A percentile compares a stretch with the other conserved stretches of the same genome.
Conservation (phyloP, 208 protist genomes). For the Phytomonas sp. region DNA sequence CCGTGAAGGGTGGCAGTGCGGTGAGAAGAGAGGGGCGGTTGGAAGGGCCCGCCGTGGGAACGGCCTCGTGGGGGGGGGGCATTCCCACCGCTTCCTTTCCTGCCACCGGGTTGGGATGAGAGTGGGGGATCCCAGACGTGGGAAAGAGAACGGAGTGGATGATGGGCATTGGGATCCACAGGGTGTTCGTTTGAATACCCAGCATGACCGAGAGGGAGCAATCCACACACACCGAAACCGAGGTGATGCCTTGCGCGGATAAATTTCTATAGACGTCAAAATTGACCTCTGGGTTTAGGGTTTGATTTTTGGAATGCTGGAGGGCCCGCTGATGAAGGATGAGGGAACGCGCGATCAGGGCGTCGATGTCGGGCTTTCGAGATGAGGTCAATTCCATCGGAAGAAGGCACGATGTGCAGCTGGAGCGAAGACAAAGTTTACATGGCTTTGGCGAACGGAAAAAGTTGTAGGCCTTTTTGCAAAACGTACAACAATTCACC, state of each 20-base stretch:
- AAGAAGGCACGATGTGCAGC: conserved; percentile 53
- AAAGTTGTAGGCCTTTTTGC: conserved; percentile 59
- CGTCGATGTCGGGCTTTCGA: conserved; percentile 28
- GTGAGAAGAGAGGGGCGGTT: no score
- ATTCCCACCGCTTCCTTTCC: no score
- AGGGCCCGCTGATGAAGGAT: conserved; percentile 14
- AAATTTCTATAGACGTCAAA: not conserved
- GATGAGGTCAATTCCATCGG: conserved; percentile 31
- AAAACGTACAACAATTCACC: conserved; percentile 35
- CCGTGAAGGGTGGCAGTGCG: no score
- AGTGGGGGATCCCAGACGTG: not conserved
- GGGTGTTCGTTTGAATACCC: conserved; percentile 29
- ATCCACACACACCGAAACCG: conserved; percentile 52
- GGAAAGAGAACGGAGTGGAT: conserved; percentile 32
- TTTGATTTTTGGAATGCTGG: conserved; percentile 11
- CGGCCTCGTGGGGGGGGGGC: no score
- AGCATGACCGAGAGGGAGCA: conserved; percentile 46
- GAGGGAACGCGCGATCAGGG: conserved; percentile 19
- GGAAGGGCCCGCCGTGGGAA: no score
- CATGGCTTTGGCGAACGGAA: conserved; percentile 58
- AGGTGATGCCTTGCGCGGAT: conserved; percentile 7
- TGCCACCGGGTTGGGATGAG: no score
- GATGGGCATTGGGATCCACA: conserved; percentile 67
- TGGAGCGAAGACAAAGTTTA: conserved; percentile 47
- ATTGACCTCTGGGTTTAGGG: not conserved